Percentiles rank a stretch among this genome's conserved stretches.
Conservation (phyloP, 805 yeast species). For the Spathaspora boniae region DNA sequence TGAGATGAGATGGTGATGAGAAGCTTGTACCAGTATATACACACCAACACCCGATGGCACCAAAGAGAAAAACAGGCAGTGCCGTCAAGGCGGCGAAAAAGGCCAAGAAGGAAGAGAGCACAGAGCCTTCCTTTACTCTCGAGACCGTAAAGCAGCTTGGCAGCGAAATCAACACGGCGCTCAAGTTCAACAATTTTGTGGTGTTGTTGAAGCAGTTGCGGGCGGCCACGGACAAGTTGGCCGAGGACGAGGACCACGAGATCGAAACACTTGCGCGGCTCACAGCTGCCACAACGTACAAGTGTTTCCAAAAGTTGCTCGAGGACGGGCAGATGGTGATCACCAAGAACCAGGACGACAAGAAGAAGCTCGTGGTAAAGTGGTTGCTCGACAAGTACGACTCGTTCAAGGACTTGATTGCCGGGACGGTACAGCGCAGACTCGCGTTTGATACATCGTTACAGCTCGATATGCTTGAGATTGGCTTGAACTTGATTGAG, state of each 20-base stretch:
- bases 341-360: constrained; percentile 36
- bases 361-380: constrained; percentile 42
- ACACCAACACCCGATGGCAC: constrained; percentile 21
- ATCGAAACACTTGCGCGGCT: constrained; percentile 36
- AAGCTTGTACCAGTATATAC: too few species aligned
- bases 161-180: constrained; percentile 35
- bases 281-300: constrained; percentile 38
- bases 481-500: constrained; percentile 51
- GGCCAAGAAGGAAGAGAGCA: constrained; percentile 1
- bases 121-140: constrained; percentile 10
- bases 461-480: constrained; percentile 52
- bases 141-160: constrained; percentile 22
- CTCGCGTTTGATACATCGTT: constrained; percentile 47
- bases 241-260: constrained; percentile 16
- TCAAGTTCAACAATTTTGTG: constrained; percentile 53
- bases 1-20: too few species aligned
- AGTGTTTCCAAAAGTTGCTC: constrained; percentile 48
- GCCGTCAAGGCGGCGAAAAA: constrained; percentile 7
- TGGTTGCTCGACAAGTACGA: constrained; percentile 66
- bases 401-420: constrained; percentile 44
- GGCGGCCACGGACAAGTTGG: constrained; percentile 16
- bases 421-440: constrained; percentile 36
- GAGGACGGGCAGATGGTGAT: constrained; percentile 37
- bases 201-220: constrained; percentile 41
- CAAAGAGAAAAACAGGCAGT: constrained; percentile 18